A percentile compares a stretch with the other conserved stretches of the same genome.
Conservation (phyloP, 148 eudicot genomes). For the Camellia granthamiana region DNA sequence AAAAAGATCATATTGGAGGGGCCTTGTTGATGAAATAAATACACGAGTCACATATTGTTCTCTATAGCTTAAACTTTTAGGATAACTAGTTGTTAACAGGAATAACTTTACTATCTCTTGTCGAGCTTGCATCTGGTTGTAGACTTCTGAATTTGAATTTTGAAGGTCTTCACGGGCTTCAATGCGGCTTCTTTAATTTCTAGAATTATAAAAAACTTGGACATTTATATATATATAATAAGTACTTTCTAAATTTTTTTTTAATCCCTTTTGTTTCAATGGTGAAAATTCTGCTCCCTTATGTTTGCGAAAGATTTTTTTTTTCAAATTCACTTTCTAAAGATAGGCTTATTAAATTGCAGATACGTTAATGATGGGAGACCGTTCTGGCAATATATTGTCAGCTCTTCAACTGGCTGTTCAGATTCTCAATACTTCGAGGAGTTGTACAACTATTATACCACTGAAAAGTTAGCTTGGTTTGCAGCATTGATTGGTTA, state of each 20-base stretch:
- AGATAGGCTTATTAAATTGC: constrained; percentile 24
- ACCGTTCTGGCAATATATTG: constrained; percentile 94
- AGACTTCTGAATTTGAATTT: too few relatives aligned
- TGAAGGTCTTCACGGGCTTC: too few relatives aligned
- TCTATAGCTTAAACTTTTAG: too few relatives aligned
- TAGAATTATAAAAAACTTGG: too few relatives aligned
- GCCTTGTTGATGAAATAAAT: too few relatives aligned
- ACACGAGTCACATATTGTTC: too few relatives aligned
- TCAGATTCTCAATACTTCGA: constrained; percentile 61
- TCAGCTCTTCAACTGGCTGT: constrained; percentile 62
- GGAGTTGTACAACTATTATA: constrained; percentile 84
- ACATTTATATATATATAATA: too few relatives aligned
- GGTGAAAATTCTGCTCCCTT: background rate
- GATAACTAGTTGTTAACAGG: too few relatives aligned
- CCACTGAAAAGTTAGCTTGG: constrained; percentile 63
- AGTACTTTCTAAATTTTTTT: background rate
- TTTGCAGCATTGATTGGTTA: too few relatives aligned
- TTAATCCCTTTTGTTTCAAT: background rate
- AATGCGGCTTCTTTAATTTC: too few relatives aligned
- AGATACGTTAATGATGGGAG: constrained; percentile 93
- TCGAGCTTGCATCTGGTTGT: too few relatives aligned
- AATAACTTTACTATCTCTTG: background rate
- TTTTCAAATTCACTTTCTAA: background rate
- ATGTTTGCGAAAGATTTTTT: background rate
- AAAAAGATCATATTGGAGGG: too few relatives aligned